A percentile compares a stretch with the other conserved stretches of the same genome.
Evolutionary conservation across 169 alveolate genomes (phyloP).

Genomic region (Cyclospora cayetanensis): DNA sequence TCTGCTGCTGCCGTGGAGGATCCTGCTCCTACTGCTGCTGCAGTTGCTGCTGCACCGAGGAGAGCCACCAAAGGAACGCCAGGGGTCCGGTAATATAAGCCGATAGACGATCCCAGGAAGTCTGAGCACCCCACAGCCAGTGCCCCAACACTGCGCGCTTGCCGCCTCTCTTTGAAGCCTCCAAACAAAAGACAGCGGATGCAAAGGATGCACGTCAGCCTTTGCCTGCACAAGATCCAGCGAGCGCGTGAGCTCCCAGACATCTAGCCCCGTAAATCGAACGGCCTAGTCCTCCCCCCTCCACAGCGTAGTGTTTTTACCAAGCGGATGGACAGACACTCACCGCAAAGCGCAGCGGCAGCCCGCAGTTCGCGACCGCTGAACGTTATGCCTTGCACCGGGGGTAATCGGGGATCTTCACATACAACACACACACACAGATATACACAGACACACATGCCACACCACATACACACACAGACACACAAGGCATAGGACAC

Average conservation of each 20-base stretch:
- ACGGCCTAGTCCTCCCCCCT: too few species aligned
- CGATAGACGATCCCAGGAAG: background rate
- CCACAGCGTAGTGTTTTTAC: too few species aligned
- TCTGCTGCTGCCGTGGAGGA: background rate
- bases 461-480: too few species aligned
- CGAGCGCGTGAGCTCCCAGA: background rate
- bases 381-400: background rate
- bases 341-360: background rate
- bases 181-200: background rate
- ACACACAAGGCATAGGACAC: too few species aligned
- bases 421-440: too few species aligned
- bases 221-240: too few species aligned
- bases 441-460: too few species aligned
- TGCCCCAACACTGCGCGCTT: conserved; percentile 10
- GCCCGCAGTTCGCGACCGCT: conserved; percentile 16
- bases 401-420: conserved; percentile 12
- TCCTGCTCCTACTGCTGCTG: background rate
- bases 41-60: too few species aligned
- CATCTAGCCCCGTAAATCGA: too few species aligned
- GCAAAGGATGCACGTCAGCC: too few species aligned
- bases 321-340: too few species aligned
- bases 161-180: background rate
- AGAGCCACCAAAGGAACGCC: conserved; percentile 9
- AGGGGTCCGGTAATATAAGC: background rate
- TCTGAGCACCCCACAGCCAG: background rate